Evolutionary conservation across 1,284 basidiomycete species (phyloP).

Genomic region (Microbotryum scabiosae): DNA sequence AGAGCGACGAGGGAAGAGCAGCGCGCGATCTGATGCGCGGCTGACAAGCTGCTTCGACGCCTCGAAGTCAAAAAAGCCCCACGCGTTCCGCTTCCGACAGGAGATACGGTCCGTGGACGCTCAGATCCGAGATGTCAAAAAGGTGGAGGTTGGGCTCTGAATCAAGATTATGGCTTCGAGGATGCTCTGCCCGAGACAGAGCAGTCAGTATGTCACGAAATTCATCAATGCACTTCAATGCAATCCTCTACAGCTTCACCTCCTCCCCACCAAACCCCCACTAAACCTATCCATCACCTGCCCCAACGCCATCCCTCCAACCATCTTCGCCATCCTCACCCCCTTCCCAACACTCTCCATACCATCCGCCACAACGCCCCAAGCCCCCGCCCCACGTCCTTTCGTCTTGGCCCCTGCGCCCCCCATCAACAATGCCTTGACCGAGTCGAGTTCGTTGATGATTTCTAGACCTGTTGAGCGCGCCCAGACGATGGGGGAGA

Average conservation of each 20-base stretch:
- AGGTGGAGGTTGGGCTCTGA: no score
- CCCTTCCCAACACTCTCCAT: constrained; percentile 1
- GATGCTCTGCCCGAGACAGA: no score
- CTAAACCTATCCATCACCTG: constrained; percentile 3
- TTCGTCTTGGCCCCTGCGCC: constrained; percentile 52
- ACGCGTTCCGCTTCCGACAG: no score
- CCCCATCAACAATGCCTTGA: constrained; percentile 77
- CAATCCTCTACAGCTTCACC: neutral
- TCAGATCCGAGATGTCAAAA: no score
- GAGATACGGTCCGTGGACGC: no score
- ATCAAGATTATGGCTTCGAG: no score
- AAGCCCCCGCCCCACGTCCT: neutral
- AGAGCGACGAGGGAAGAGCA: no score
- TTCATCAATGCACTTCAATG: no score
- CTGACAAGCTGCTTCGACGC: no score
- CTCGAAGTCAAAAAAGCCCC: no score
- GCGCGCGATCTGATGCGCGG: no score
- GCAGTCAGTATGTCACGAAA: no score
- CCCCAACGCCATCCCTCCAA: neutral
- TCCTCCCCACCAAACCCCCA: neutral
- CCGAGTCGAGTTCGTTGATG: constrained; percentile 70
- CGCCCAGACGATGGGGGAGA: constrained; percentile 67
- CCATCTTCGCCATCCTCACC: constrained; percentile 1
- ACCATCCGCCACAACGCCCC: constrained; percentile 13
- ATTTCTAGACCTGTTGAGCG: constrained; percentile 81